Evolutionary conservation across 1,139 yeast genomes (phyloP).

Genomic region (Magnusiomyces clavatus): DNA sequence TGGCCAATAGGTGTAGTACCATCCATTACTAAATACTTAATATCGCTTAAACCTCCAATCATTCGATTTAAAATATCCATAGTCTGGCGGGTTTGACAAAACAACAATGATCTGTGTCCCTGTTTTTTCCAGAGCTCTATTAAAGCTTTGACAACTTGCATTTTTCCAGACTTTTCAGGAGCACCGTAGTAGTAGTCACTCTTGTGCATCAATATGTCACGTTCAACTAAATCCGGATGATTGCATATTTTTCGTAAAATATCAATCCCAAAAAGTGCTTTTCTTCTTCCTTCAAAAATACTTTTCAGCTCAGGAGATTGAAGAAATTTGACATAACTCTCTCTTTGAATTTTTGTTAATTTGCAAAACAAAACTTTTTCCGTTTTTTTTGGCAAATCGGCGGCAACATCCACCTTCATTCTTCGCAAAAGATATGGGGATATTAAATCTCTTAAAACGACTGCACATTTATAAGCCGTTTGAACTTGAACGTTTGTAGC

Average conservation of each 20-base stretch:
- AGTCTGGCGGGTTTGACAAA: slow-evolving; percentile 94
- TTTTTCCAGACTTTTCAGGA: slow-evolving; percentile 72
- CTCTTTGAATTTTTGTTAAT: slow-evolving; percentile 67
- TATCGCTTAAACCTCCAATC: slow-evolving; percentile 36
- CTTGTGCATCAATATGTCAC: slow-evolving; percentile 40
- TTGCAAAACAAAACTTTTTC: slow-evolving; percentile 93
- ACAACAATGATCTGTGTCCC: slow-evolving; percentile 70
- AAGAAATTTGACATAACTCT: slow-evolving; percentile 63
- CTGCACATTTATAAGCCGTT: slow-evolving; percentile 94
- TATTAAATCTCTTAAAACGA: slow-evolving; percentile 75
- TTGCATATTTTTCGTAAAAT: slow-evolving; percentile 85
- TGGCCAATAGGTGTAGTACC: slow-evolving; percentile 78
- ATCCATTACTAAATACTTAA: slow-evolving; percentile 77
- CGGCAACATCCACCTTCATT: slow-evolving; percentile 92
- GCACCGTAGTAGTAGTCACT: slow-evolving; percentile 52
- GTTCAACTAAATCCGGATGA: slow-evolving; percentile 82
- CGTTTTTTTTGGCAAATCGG: slow-evolving; percentile 85
- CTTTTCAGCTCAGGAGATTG: slow-evolving; percentile 68
- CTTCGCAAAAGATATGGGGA: slow-evolving; percentile 84
- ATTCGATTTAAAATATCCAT: slow-evolving; percentile 72
- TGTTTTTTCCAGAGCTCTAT: slow-evolving; percentile 70
- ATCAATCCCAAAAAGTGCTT: slow-evolving; percentile 85
- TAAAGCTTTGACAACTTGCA: slow-evolving; percentile 78
- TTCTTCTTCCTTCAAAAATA: slow-evolving; percentile 67
- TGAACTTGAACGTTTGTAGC: slow-evolving; percentile 95